phyloP scores from a whole-genome alignment of 441 rosid species.

The Biscutella auriculata region DNA sequence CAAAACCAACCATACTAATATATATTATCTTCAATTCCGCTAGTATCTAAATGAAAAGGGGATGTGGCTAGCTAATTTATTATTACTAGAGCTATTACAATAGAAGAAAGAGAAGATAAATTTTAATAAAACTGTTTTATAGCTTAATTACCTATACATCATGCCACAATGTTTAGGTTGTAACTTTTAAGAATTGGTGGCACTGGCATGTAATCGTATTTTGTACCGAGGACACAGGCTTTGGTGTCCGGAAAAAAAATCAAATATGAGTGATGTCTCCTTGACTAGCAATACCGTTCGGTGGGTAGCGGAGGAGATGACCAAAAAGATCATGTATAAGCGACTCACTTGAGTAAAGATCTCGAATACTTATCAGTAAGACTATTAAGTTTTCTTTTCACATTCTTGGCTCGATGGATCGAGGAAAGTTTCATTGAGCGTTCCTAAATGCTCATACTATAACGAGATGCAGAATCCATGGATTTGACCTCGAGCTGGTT shows the following conservation, averaged over 20 bases:
- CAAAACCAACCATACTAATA: too few species aligned
- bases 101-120: too few species aligned
- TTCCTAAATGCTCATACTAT: slow-evolving; percentile 95
- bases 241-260: slow-evolving; percentile 85
- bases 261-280: slow-evolving; percentile 56
- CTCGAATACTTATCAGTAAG: slow-evolving; percentile 85
- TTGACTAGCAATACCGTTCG: slow-evolving; percentile 51
- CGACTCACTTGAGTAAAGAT: slow-evolving; percentile 69
- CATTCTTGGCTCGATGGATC: slow-evolving; percentile 61
- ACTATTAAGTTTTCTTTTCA: slow-evolving; percentile 55
- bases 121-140: too few species aligned
- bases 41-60: too few species aligned
- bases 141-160: background rate
- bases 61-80: too few species aligned
- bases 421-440: slow-evolving; percentile 77
- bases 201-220: slow-evolving; percentile 77
- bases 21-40: too few species aligned
- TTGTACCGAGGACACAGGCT: slow-evolving; percentile 75
- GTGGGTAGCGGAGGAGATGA: slow-evolving; percentile 91
- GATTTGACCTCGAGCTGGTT: slow-evolving; percentile 90
- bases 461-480: slow-evolving; percentile 91
- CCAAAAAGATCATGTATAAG: slow-evolving; percentile 80
- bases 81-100: too few species aligned
- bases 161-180: slow-evolving; percentile 36
- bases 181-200: slow-evolving; percentile 95